Evolutionary conservation across 2,329 filamentous ascomycete species (phyloP).

Genomic region (Diaporthe sp.): DNA sequence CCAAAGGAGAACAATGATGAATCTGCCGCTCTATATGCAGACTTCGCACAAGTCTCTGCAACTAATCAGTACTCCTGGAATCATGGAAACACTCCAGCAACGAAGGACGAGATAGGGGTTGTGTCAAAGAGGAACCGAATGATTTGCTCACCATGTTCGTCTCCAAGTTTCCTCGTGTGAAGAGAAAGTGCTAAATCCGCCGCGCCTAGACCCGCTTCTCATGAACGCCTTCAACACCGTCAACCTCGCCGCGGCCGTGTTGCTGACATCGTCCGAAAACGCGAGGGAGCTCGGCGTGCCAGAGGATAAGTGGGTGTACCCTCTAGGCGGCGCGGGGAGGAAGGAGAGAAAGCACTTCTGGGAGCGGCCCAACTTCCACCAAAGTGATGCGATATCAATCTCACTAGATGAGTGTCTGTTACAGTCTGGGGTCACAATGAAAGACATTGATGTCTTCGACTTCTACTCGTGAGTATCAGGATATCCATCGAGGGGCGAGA

Average conservation of each 20-base stretch:
- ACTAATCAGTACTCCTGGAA: constrained; percentile 69
- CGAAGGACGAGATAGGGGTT: constrained; percentile 64
- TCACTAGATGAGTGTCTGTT: constrained; percentile 67
- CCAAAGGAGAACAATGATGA: constrained; percentile 68
- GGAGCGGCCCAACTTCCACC: constrained; percentile 69
- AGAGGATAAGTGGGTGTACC: constrained; percentile 71
- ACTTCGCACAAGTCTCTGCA: constrained; percentile 69
- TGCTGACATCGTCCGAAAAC: constrained; percentile 69
- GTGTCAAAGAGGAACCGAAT: constrained; percentile 71
- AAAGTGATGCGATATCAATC: constrained; percentile 68
- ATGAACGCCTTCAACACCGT: constrained; percentile 81
- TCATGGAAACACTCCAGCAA: constrained; percentile 59
- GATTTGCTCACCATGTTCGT: constrained; percentile 76
- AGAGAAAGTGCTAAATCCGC: not conserved
- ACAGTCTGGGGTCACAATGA: constrained; percentile 58
- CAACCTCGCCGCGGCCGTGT: constrained; percentile 71
- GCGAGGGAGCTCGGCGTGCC: constrained; percentile 68
- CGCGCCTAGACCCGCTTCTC: constrained; percentile 68
- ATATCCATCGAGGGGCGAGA: constrained; percentile 16
- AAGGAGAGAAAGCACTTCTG: constrained; percentile 72
- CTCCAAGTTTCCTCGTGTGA: not conserved
- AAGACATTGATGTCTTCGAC: constrained; percentile 71
- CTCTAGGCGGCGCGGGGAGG: constrained; percentile 73
- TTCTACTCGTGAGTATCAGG: constrained; percentile 68
- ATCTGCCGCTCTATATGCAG: constrained; percentile 70